These are phyloP conservation scores for Chalciporus sp. DNA, from an alignment of 1,284 basidiomycete genomes.

Conservation along the genomic window DNA sequence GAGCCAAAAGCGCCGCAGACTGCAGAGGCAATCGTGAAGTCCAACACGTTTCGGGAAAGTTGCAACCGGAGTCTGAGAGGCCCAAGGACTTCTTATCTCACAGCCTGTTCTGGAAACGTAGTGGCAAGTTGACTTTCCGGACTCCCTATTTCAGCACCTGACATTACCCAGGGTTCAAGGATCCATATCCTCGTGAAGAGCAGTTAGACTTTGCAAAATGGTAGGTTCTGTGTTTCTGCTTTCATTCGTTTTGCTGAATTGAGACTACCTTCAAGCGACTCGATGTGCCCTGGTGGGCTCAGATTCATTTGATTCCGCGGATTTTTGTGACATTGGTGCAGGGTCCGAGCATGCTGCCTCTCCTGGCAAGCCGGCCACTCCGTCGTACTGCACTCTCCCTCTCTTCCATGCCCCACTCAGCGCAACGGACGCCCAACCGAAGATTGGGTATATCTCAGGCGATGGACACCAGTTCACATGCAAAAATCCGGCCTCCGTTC, in stretches of 20 bases:
- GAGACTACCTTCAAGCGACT: slow-evolving; percentile 26
- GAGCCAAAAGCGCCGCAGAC: slow-evolving; percentile 32
- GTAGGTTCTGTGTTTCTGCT: slow-evolving; percentile 34
- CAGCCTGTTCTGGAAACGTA: slow-evolving; percentile 53
- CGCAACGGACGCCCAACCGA: slow-evolving; percentile 29
- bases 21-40: slow-evolving; percentile 44
- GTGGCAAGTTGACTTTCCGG: slow-evolving; percentile 41
- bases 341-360: slow-evolving; percentile 45
- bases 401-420: slow-evolving; percentile 52
- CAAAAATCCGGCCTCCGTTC: slow-evolving; percentile 50
- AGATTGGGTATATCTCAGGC: slow-evolving; percentile 51
- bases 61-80: slow-evolving; percentile 45
- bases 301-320: slow-evolving; percentile 9
- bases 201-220: slow-evolving; percentile 53
- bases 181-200: slow-evolving; percentile 59
- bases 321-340: slow-evolving; percentile 17
- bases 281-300: slow-evolving; percentile 30
- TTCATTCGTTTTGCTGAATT: background rate
- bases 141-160: background rate
- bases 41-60: slow-evolving; percentile 44
- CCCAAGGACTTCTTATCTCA: slow-evolving; percentile 61
- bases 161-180: slow-evolving; percentile 32
- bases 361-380: slow-evolving; percentile 42
- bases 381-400: slow-evolving; percentile 55
- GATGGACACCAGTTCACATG: slow-evolving; percentile 53